A percentile compares a stretch with the other conserved stretches of the same genome.
phyloP scores from a whole-genome alignment of 2,329 filamentous ascomycete species.

The Aspergillus bombycis region DNA sequence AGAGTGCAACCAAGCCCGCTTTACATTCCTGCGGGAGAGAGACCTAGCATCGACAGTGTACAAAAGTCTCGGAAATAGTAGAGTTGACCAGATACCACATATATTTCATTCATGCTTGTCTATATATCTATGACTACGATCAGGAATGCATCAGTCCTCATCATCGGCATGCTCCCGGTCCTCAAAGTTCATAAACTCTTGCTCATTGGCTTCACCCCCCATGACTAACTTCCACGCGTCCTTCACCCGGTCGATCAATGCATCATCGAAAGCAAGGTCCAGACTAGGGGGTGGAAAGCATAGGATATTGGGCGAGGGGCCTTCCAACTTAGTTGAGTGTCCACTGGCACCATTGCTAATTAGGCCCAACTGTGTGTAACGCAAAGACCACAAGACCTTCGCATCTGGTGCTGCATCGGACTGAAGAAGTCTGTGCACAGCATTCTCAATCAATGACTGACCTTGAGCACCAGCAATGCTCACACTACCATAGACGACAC shows the following conservation, averaged over 20 bases:
- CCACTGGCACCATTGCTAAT: conserved; percentile 17
- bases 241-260: conserved; percentile 66
- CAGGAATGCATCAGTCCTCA: conserved; percentile 43
- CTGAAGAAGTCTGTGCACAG: conserved; percentile 47
- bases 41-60: not conserved
- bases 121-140: not conserved
- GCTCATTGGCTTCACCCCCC: conserved; percentile 53
- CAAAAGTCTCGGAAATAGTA: not conserved
- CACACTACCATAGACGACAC: conserved; percentile 61
- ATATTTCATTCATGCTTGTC: not conserved
- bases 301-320: conserved; percentile 50
- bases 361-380: conserved; percentile 53
- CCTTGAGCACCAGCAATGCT: conserved; percentile 39
- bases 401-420: conserved; percentile 35
- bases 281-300: conserved; percentile 62
- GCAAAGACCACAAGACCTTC: conserved; percentile 55
- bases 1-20: not conserved
- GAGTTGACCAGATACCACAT: not conserved
- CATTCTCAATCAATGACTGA: conserved; percentile 44
- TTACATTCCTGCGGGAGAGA: not conserved
- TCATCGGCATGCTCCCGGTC: conserved; percentile 67
- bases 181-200: conserved; percentile 75
- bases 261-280: conserved; percentile 75
- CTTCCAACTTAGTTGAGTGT: conserved; percentile 19
- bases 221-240: conserved; percentile 70